These are phyloP conservation scores for Fusarium nodosum DNA, from an alignment of 2,329 filamentous ascomycete species.

Conservation along the genomic window DNA sequence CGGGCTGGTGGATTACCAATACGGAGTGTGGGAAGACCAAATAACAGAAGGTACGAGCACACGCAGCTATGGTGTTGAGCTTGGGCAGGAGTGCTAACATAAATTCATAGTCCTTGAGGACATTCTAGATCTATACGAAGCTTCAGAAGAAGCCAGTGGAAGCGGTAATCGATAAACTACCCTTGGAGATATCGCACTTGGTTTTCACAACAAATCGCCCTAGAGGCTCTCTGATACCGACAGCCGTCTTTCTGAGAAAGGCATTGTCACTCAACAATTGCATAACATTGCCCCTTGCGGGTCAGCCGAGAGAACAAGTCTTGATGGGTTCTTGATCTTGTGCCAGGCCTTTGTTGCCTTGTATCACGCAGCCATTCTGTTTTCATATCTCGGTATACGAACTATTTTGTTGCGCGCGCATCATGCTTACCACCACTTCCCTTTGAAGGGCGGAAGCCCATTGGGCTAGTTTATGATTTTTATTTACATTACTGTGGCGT, in stretches of 20 bases:
- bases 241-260: conserved; percentile 23
- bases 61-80: conserved; percentile 5
- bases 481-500: conserved; percentile 35
- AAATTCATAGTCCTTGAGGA: conserved; percentile 54
- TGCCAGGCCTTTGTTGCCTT: conserved; percentile 14
- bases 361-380: conserved; percentile 16
- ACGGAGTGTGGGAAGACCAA: conserved; percentile 95
- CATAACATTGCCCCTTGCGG: conserved; percentile 24
- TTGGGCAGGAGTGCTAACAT: conserved; percentile 28
- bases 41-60: conserved; percentile 81
- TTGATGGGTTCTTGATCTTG: conserved; percentile 13
- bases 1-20: conserved; percentile 97
- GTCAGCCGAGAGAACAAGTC: conserved; percentile 32
- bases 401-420: conserved; percentile 23
- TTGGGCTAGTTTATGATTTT: conserved; percentile 47
- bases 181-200: not conserved
- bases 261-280: conserved; percentile 24
- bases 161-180: conserved; percentile 46
- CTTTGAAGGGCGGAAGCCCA: conserved; percentile 22
- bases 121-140: conserved; percentile 62
- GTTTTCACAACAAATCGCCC: not conserved
- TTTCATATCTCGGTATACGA: conserved; percentile 18
- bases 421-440: conserved; percentile 27
- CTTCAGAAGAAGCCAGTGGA: conserved; percentile 54
- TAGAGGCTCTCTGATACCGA: conserved; percentile 5